Percentiles rank a stretch among this genome's conserved stretches.
These are phyloP conservation scores for Goniomonas avonlea DNA, from an alignment of 78 protist genomes.

Conservation along the genomic window DNA sequence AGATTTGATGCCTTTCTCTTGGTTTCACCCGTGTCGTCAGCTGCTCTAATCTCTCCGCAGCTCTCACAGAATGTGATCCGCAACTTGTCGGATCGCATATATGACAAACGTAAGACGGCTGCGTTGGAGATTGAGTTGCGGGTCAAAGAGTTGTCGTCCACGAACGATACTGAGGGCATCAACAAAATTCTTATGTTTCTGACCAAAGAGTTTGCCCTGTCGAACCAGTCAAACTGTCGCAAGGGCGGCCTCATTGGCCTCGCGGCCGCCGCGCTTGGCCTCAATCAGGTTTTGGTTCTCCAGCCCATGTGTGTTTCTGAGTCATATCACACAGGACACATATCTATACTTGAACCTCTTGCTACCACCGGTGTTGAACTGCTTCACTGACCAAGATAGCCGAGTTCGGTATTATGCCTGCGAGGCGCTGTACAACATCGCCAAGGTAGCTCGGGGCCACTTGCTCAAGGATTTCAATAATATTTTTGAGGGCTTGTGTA, in stretches of 20 bases:
- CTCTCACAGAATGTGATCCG: neutral
- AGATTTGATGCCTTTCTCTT: no score
- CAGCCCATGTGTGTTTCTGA: no score
- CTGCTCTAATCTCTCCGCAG: no score
- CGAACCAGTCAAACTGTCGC: constrained; percentile 41
- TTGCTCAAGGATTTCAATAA: constrained; percentile 68
- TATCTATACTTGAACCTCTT: neutral
- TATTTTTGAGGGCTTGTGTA: constrained; percentile 59
- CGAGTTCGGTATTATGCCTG: constrained; percentile 89
- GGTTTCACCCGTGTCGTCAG: no score
- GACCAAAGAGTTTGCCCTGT: constrained; percentile 1
- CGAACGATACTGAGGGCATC: constrained; percentile 13
- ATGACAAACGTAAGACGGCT: constrained; percentile 77
- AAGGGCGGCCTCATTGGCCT: constrained; percentile 89
- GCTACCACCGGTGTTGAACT: constrained; percentile 66
- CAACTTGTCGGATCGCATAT: constrained; percentile 54
- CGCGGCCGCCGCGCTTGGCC: constrained; percentile 83
- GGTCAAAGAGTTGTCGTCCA: constrained; percentile 42
- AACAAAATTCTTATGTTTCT: neutral
- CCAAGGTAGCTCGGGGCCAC: constrained; percentile 65
- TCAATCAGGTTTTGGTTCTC: neutral
- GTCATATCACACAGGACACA: no score
- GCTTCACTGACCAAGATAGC: constrained; percentile 40
- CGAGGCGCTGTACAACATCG: constrained; percentile 87
- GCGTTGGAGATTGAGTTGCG: constrained; percentile 68